Base-by-base conservation (phyloP, 164 flowering plant species). In the Umbilicus rupestris region DNA sequence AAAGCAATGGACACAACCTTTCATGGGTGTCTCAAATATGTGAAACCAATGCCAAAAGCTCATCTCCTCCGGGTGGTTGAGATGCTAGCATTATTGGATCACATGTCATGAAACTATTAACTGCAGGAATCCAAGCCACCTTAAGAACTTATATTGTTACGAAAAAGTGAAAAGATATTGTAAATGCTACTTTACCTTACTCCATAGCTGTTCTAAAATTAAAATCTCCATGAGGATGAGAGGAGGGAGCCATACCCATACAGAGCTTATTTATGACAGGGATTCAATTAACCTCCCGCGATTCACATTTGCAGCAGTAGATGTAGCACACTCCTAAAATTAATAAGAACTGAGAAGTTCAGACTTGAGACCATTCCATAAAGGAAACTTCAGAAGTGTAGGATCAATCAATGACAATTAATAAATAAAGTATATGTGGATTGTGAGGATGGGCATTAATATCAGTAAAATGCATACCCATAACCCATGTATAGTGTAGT, bases 1-100 rank as follows among this genome's bases (percentile, higher is more conserved):
- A n/a, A n/a, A n/a, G n/a, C n/a, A n/a, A n/a, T n/a, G n/a, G n/a
- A n/a, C n/a, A n/a, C n/a, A n/a, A n/a, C n/a, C n/a, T n/a, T n/a
- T n/a, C n/a, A n/a, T n/a, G n/a, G n/a, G n/a, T n/a, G n/a, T n/a
- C n/a, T n/a, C n/a, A 31, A 62, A 26, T 46, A 62, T 62, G 29
- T 33, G 58, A 50, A 57, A 28, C 24, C 69, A 66, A 45, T 28
- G n/a, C 3, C 49, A 47, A 33, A 46, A 64, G 49, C 49, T 35
- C 49, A 28, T 15, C 63, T 33, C 11, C 39, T 68, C 66, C 66
- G 66, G 74, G 76, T 75, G 42, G 74, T 72, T 70, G 74, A 73
- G 73, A 64, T 73, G 73, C 31, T 62, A 69, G 71, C 69, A 80
- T 80, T 80, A 80, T 76, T 76, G 77, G 68, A 63, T 76, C 79